Evolutionary conservation across 805 yeast species (phyloP).

Genomic region (Candida wancherniae): DNA sequence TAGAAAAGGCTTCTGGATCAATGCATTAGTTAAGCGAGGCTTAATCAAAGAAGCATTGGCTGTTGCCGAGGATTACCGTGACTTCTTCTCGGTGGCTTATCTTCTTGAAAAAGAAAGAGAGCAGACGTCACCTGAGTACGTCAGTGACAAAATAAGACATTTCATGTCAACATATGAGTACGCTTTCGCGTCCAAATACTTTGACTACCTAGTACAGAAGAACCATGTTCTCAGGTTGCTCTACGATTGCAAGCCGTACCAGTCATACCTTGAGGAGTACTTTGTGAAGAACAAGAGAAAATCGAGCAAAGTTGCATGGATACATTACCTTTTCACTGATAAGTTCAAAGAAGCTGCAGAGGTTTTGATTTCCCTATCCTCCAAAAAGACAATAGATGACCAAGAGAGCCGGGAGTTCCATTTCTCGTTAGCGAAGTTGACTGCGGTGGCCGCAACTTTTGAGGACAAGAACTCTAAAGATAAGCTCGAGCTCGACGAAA

Average conservation of each 20-base stretch:
- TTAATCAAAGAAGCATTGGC: constrained; percentile 50
- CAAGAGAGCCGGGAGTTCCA: constrained; percentile 49
- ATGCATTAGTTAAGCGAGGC: constrained; percentile 46
- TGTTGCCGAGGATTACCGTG: constrained; percentile 62
- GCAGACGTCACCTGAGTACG: constrained; percentile 15
- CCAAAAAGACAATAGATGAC: constrained; percentile 32
- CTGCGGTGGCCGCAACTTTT: constrained; percentile 43
- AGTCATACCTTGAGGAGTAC: constrained; percentile 46
- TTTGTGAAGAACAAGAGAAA: constrained; percentile 39
- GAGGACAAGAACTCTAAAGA: constrained; percentile 3
- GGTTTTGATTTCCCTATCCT: constrained; percentile 40
- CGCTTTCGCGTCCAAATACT: constrained; percentile 62
- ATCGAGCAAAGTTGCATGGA: constrained; percentile 65
- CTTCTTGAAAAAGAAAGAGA: constrained; percentile 34
- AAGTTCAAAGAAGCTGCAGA: constrained; percentile 48
- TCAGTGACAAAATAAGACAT: constrained; percentile 32
- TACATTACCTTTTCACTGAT: constrained; percentile 51
- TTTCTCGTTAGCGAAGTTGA: constrained; percentile 67
- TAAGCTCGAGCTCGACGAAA: constrained; percentile 7
- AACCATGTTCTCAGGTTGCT: constrained; percentile 53
- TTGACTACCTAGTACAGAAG: constrained; percentile 49
- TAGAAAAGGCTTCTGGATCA: constrained; percentile 51
- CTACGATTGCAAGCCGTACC: constrained; percentile 51
- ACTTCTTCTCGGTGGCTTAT: constrained; percentile 59
- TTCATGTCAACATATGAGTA: constrained; percentile 63